A percentile compares a stretch with the other conserved stretches of the same genome.
Conservation (phyloP, 2,329 filamentous ascomycete species). For the Microcera coccophila region DNA sequence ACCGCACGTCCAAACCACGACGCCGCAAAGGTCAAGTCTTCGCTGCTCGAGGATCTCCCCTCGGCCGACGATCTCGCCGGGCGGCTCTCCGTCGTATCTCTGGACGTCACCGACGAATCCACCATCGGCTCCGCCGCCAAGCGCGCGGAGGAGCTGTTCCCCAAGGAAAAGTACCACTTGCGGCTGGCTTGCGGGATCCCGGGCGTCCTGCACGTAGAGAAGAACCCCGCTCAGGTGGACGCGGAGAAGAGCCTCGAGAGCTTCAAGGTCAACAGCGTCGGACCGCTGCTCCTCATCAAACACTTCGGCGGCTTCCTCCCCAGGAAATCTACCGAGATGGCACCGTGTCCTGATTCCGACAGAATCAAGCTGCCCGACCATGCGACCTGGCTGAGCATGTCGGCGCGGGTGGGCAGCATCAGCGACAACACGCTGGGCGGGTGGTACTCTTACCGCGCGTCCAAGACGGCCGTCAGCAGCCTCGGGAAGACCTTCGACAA, state of each 20-base stretch:
- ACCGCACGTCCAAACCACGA: conserved; percentile 37
- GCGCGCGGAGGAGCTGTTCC: conserved; percentile 50
- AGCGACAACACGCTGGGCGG: conserved; percentile 70
- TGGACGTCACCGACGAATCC: conserved; percentile 56
- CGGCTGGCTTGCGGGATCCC: conserved; percentile 67
- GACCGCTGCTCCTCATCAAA: conserved; percentile 72
- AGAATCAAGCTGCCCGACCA: conserved; percentile 41
- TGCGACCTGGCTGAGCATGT: conserved; percentile 70
- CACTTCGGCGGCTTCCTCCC: conserved; percentile 69
- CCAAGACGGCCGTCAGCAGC: conserved; percentile 71
- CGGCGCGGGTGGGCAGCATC: conserved; percentile 72
- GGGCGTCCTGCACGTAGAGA: conserved; percentile 70
- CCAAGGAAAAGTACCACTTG: conserved; percentile 51
- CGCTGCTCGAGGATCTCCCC: conserved; percentile 31
- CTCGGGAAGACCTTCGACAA: conserved; percentile 69
- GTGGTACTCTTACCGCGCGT: conserved; percentile 78
- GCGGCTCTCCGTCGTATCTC: conserved; percentile 38
- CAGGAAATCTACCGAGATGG: conserved; percentile 44
- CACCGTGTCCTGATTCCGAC: conserved; percentile 19
- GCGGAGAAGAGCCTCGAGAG: conserved; percentile 59
- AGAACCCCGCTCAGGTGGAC: conserved; percentile 62
- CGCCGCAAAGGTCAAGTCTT: conserved; percentile 32
- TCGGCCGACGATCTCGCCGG: conserved; percentile 20
- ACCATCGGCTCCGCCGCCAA: conserved; percentile 56
- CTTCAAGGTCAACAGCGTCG: conserved; percentile 70